A percentile compares a stretch with the other conserved stretches of the same genome.
These are phyloP conservation scores for Tetragonia tetragonoides DNA, from an alignment of 148 eudicot genomes.

Conservation along the genomic window DNA sequence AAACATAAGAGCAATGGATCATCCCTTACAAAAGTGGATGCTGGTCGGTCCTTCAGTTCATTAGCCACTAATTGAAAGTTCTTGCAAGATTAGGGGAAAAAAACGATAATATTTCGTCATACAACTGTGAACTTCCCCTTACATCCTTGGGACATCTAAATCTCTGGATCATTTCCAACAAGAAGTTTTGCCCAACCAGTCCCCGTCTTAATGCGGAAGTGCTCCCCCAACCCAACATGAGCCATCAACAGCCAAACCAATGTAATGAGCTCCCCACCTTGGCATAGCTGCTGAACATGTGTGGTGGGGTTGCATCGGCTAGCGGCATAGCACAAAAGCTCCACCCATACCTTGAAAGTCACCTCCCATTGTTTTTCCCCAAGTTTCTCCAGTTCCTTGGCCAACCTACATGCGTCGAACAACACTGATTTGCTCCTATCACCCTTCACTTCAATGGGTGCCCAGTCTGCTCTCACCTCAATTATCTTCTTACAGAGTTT, in stretches of 20 bases:
- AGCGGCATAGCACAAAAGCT: slow-evolving; percentile 29
- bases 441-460: slow-evolving; percentile 24
- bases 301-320: slow-evolving; percentile 15
- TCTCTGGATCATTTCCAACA: slow-evolving; percentile 6
- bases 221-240: slow-evolving; percentile 29
- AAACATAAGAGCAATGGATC: too few relatives aligned
- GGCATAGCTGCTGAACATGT: slow-evolving; percentile 14
- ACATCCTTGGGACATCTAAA: too few relatives aligned
- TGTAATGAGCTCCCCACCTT: slow-evolving; percentile 24
- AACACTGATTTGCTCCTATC: slow-evolving; percentile 25
- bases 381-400: slow-evolving; percentile 10
- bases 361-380: neutral
- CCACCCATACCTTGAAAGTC: neutral
- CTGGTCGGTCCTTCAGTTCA: too few relatives aligned
- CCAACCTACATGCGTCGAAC: slow-evolving; percentile 27
- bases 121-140: too few relatives aligned
- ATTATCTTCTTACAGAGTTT: neutral
- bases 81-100: too few relatives aligned
- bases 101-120: too few relatives aligned
- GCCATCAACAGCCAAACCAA: slow-evolving; percentile 27
- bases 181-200: slow-evolving; percentile 25
- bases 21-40: too few relatives aligned
- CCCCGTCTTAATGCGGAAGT: slow-evolving; percentile 20
- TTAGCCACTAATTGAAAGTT: too few relatives aligned
- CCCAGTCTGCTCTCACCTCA: slow-evolving; percentile 1